A percentile compares a stretch with the other conserved stretches of the same genome.
Evolutionary conservation across 306 rosid genomes (phyloP).

Genomic region (Trichosanthes cucumerina): DNA sequence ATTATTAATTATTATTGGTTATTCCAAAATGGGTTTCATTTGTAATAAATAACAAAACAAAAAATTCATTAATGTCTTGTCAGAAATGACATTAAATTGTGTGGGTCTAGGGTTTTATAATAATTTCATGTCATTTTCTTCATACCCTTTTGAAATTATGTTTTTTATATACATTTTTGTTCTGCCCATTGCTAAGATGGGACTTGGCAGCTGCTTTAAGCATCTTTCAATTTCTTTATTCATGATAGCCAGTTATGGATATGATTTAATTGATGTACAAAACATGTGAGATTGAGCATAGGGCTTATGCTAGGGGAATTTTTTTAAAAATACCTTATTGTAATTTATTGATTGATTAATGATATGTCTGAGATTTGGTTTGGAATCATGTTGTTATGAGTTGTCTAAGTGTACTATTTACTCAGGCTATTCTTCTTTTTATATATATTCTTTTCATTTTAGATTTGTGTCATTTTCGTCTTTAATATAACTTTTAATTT

Average conservation of each 20-base stretch:
- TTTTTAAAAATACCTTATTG: not conserved
- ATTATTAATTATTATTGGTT: not conserved
- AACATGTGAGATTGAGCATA: conserved; percentile 10
- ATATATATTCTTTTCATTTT: not conserved
- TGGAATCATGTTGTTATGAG: conserved; percentile 5
- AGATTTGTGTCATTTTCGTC: not conserved
- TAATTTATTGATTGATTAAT: not conserved
- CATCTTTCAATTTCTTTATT: conserved; percentile 8
- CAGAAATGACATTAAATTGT: conserved; percentile 52
- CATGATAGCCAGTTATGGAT: not conserved
- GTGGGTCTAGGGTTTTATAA: not conserved
- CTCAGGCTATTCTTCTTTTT: not conserved
- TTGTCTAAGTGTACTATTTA: not conserved
- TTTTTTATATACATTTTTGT: not conserved
- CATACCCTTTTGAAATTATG: not conserved
- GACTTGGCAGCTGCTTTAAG: not conserved
- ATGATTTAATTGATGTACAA: not conserved
- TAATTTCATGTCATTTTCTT: conserved; percentile 13
- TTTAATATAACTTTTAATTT: too few relatives aligned
- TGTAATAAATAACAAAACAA: conserved; percentile 33
- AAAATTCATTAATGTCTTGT: conserved; percentile 37
- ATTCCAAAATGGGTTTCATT: conserved; percentile 32
- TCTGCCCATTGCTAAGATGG: not conserved
- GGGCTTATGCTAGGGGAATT: not conserved
- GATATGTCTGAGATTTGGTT: not conserved